These are phyloP conservation scores for Penicillium sp. DNA, from an alignment of 2,329 filamentous ascomycete species.

Conservation along the genomic window DNA sequence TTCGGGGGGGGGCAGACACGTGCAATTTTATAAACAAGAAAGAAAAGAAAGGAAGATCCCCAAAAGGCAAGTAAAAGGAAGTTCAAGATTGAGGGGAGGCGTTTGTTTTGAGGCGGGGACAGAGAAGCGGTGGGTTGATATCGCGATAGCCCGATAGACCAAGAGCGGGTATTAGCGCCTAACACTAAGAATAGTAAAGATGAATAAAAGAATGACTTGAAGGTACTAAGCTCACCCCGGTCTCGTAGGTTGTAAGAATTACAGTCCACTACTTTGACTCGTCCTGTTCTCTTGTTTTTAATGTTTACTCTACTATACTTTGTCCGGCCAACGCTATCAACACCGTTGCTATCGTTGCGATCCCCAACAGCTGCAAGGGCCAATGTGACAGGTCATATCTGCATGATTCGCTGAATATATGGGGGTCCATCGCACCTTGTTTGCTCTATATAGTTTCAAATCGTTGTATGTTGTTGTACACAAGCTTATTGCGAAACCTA, in stretches of 20 bases:
- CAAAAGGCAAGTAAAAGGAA: slow-evolving; percentile 2
- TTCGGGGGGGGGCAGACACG: neutral
- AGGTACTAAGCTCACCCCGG: neutral
- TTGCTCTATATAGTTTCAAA: neutral
- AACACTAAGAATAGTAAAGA: slow-evolving; percentile 4
- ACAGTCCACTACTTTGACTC: neutral
- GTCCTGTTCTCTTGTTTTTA: slow-evolving; percentile 2
- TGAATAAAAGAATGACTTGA: neutral
- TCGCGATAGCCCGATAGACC: slow-evolving; percentile 22
- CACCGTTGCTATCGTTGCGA: slow-evolving; percentile 10
- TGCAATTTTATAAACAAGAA: slow-evolving; percentile 3
- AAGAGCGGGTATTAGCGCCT: slow-evolving; percentile 20
- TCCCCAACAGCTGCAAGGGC: slow-evolving; percentile 13
- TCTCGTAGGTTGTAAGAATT: neutral
- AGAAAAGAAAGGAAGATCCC: slow-evolving; percentile 5
- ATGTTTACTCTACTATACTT: slow-evolving; percentile 14
- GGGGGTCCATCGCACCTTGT: neutral
- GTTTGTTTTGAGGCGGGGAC: slow-evolving; percentile 25
- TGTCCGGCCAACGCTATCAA: slow-evolving; percentile 13
- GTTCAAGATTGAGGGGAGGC: slow-evolving; percentile 7
- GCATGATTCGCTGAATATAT: slow-evolving; percentile 4
- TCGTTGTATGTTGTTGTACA: neutral
- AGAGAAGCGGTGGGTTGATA: slow-evolving; percentile 15
- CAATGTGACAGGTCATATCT: slow-evolving; percentile 9
- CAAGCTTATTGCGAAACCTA: neutral